These are phyloP conservation scores for Salix exigua DNA, from an alignment of 345 rosid species.

Conservation along the genomic window DNA sequence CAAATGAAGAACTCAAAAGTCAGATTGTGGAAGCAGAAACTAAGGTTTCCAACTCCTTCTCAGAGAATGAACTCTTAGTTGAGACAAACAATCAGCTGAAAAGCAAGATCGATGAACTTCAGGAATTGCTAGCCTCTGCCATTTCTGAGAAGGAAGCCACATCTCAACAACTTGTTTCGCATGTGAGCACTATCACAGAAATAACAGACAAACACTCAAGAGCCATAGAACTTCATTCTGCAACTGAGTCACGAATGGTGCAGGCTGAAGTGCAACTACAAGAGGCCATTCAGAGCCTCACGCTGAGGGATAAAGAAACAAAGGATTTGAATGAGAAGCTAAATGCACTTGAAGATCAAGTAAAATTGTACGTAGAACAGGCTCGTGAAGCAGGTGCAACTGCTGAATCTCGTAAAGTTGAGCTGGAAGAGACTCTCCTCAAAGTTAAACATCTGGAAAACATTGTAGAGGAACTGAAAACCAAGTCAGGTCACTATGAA, in stretches of 20 bases:
- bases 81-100: conserved; percentile 84
- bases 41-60: conserved; percentile 50
- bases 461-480: conserved; percentile 54
- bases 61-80: conserved; percentile 62
- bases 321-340: conserved; percentile 60
- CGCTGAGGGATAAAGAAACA: conserved; percentile 52
- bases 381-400: conserved; percentile 50
- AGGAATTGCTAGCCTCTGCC: conserved; percentile 52
- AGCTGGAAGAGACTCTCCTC: conserved; percentile 60
- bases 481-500: conserved; percentile 54
- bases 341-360: conserved; percentile 49
- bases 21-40: conserved; percentile 55
- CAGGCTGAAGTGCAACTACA: conserved; percentile 46
- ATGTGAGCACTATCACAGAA: conserved; percentile 39
- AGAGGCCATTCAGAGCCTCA: conserved; percentile 49
- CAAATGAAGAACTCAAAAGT: conserved; percentile 57
- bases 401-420: conserved; percentile 49
- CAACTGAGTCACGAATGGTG: conserved; percentile 32
- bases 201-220: conserved; percentile 53
- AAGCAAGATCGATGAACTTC: conserved; percentile 65
- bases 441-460: conserved; percentile 60
- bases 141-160: conserved; percentile 65
- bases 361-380: conserved; percentile 50
- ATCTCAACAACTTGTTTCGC: conserved; percentile 50
- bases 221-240: conserved; percentile 50